Evolutionary conservation across 768 basidiomycete genomes (phyloP), one percentile per base, ranked within the genome.

Genomic region (Hygrophoropsis aurantiaca): DNA sequence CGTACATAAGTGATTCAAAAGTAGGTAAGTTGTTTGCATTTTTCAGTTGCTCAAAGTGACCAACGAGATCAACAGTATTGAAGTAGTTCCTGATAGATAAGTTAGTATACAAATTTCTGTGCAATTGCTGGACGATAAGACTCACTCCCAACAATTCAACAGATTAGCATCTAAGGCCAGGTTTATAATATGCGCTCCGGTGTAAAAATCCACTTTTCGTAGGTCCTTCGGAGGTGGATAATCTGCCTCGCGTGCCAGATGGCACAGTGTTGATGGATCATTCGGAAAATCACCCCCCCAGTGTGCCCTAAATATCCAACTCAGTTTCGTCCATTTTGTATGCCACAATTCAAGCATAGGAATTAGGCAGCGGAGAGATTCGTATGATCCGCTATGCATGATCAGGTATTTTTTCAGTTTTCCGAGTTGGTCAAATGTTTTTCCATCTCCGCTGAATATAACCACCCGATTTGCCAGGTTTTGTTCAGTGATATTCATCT

Each of bases 281-380:
- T 55, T 38, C 5, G 40, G 23, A 21, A 44, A 44, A 5, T 44
- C 48, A 9, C 47, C 41, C 8, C 61, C 64, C 57, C 56, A 62
- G 32, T 62, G 55, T 0, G 43, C 40, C 11, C 51, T 42, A 11
- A 58, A 42, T 9, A 59, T 47, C 0, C 56, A 53, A 41, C 61
- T 56, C 5, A 64, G 41, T 38, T 66, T 62, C 4, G 65, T 66
- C 67, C 64, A 68, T 47, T 62, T 58, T 1, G 64, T 61, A 39
- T 68, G 67, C 65, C 67, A 68, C 0, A 66, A 39, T 45, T 66
- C 57, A 3, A 66, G 62, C 3, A 64, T 27, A 4, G 62, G 58
- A 18, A 54, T 19, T 2, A 65, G 15, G 42, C 55, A 57, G 10
- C 54, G 44, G 11, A 63, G 52, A 3, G 54, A 57, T 5, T 60